Evolutionary conservation across 495 filamentous ascomycete genomes (phyloP).

Genomic region (Penicillium cosmopolitanum): DNA sequence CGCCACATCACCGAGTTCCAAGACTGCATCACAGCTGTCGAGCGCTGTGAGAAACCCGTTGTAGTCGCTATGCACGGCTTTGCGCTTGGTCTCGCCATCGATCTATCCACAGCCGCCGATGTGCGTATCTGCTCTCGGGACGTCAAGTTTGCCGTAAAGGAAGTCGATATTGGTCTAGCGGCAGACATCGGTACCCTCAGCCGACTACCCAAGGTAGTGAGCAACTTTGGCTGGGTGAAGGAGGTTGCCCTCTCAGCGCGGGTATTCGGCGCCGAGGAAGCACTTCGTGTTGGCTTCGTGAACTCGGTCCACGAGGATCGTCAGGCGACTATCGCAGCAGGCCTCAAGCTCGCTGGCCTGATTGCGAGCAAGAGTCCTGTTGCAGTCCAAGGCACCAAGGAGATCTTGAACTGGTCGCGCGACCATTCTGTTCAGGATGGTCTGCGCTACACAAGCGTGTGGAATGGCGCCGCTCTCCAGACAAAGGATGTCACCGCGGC

Average conservation of each 20-base stretch:
- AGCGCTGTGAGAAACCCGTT: conserved; percentile 91
- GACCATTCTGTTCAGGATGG: conserved; percentile 80
- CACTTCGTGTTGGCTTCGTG: conserved; percentile 80
- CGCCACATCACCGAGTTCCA: conserved; percentile 79
- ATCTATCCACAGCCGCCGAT: conserved; percentile 77
- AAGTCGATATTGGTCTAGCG: conserved; percentile 93
- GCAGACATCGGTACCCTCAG: conserved; percentile 90
- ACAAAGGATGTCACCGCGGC: conserved; percentile 76
- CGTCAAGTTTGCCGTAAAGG: conserved; percentile 79
- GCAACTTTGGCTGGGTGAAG: conserved; percentile 82
- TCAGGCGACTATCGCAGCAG: conserved; percentile 61
- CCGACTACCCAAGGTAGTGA: conserved; percentile 83
- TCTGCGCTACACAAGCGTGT: conserved; percentile 79
- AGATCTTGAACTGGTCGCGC: conserved; percentile 83
- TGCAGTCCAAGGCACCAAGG: conserved; percentile 91
- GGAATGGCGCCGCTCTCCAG: conserved; percentile 86
- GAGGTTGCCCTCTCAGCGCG: conserved; percentile 83
- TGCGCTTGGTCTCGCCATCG: conserved; percentile 80
- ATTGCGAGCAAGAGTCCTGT: conserved; percentile 87
- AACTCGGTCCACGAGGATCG: conserved; percentile 73
- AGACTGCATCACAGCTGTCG: conserved; percentile 71
- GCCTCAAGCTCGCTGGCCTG: conserved; percentile 64
- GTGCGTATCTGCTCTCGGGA: conserved; percentile 71
- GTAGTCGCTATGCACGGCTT: conserved; percentile 84
- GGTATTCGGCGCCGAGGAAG: conserved; percentile 78